Conservation (phyloP, 116 monocot species). For the Thalassia testudinum region DNA sequence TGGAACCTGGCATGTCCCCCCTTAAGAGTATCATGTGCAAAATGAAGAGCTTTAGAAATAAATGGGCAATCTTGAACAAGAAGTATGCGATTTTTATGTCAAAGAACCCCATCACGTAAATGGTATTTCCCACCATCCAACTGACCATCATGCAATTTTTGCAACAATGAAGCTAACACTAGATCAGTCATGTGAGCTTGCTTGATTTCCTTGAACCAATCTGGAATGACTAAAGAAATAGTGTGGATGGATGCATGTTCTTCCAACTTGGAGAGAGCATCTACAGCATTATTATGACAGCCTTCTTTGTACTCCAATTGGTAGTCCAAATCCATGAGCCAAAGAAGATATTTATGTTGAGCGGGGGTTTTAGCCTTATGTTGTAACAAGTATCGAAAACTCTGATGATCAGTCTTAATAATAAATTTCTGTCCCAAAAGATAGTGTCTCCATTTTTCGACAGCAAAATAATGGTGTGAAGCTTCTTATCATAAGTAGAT, state of each 20-base stretch:
- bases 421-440: neutral
- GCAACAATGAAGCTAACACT: neutral
- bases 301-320: neutral
- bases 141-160: neutral
- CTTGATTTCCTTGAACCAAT: neutral
- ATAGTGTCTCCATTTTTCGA: neutral
- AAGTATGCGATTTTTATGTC: neutral
- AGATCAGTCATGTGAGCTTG: neutral
- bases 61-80: neutral
- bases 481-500: constrained; percentile 3
- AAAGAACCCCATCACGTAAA: neutral
- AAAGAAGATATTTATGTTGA: neutral
- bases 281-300: neutral
- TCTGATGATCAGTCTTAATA: neutral
- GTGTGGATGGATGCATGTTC: neutral
- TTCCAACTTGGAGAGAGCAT: neutral
- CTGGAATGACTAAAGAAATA: neutral
- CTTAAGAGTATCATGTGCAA: neutral
- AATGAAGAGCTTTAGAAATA: neutral
- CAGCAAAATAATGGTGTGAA: neutral
- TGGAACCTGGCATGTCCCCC: neutral
- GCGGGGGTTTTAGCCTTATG: neutral
- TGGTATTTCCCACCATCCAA: neutral
- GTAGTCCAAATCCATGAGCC: neutral
- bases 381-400: neutral